A percentile compares a stretch with the other conserved stretches of the same genome.
These are phyloP conservation scores for Dryas octopetala DNA, from an alignment of 306 rosid genomes.

Conservation along the genomic window DNA sequence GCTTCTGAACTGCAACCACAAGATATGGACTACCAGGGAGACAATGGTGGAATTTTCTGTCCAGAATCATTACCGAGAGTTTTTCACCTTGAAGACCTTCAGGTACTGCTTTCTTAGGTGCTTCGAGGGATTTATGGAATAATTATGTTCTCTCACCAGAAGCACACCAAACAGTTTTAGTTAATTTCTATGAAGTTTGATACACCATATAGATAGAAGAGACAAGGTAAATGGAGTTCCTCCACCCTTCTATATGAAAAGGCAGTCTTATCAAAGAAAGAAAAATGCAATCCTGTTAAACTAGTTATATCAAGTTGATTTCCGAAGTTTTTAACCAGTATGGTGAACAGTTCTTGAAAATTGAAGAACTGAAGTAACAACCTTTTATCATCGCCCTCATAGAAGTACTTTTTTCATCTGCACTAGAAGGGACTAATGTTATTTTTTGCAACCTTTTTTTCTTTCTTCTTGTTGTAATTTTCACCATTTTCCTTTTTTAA, in stretches of 20 bases:
- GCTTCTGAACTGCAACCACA: slow-evolving; percentile 71
- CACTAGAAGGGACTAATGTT: background rate
- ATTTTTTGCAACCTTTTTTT: background rate
- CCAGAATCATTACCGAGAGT: slow-evolving; percentile 60
- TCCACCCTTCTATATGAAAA: background rate
- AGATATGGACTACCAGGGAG: slow-evolving; percentile 83
- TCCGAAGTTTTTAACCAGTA: background rate
- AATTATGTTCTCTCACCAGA: background rate
- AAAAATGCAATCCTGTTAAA: background rate
- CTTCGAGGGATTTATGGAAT: background rate
- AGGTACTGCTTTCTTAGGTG: slow-evolving; percentile 48
- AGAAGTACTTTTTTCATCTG: background rate
- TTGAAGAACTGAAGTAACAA: background rate
- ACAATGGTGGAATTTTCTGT: slow-evolving; percentile 63
- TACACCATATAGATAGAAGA: background rate
- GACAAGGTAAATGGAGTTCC: background rate
- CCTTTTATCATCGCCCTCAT: slow-evolving; percentile 7
- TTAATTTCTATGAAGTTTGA: background rate
- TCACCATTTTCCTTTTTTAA: background rate
- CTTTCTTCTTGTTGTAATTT: slow-evolving; percentile 1
- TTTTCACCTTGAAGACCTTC: slow-evolving; percentile 73
- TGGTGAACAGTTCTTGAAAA: background rate
- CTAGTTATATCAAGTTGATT: background rate
- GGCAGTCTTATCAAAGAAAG: background rate
- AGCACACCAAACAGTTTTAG: background rate